phyloP scores from a whole-genome alignment of 768 basidiomycete genomes.

The Tylopilus vinaceipallidus region DNA sequence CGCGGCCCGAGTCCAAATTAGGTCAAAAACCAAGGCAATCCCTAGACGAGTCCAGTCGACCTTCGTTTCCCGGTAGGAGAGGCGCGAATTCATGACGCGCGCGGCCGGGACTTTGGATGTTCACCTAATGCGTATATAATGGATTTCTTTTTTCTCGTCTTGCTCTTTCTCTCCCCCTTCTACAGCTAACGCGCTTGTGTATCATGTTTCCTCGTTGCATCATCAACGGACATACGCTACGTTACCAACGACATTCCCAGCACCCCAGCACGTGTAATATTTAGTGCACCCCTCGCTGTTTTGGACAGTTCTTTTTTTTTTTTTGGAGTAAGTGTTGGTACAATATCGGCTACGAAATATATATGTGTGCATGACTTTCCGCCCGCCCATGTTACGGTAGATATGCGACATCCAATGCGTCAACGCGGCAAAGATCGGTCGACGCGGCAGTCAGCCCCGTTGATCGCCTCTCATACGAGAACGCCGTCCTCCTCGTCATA shows the following conservation, averaged over 20 bases:
- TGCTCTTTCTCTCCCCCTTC: neutral
- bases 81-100: slow-evolving; percentile 26
- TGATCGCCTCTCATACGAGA: slow-evolving; percentile 21
- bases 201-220: slow-evolving; percentile 19
- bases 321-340: slow-evolving; percentile 19
- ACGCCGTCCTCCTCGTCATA: slow-evolving; percentile 32
- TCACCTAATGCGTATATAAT: slow-evolving; percentile 16
- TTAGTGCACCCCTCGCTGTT: slow-evolving; percentile 19
- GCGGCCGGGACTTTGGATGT: slow-evolving; percentile 11
- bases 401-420: no score
- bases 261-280: slow-evolving; percentile 34
- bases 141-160: neutral
- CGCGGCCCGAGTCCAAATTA: slow-evolving; percentile 22
- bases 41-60: slow-evolving; percentile 28
- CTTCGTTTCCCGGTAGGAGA: slow-evolving; percentile 29
- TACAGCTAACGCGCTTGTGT: slow-evolving; percentile 4
- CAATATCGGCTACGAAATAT: slow-evolving; percentile 19
- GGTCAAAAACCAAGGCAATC: slow-evolving; percentile 28
- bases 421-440: neutral
- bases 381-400: neutral
- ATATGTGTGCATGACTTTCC: slow-evolving; percentile 14
- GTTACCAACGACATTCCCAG: slow-evolving; percentile 21
- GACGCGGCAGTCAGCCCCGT: neutral
- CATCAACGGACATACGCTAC: slow-evolving; percentile 21
- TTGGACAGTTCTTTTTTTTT: slow-evolving; percentile 16